Conservation (phyloP, 164 flowering plant species). For the Chimonanthus salicifolius region DNA sequence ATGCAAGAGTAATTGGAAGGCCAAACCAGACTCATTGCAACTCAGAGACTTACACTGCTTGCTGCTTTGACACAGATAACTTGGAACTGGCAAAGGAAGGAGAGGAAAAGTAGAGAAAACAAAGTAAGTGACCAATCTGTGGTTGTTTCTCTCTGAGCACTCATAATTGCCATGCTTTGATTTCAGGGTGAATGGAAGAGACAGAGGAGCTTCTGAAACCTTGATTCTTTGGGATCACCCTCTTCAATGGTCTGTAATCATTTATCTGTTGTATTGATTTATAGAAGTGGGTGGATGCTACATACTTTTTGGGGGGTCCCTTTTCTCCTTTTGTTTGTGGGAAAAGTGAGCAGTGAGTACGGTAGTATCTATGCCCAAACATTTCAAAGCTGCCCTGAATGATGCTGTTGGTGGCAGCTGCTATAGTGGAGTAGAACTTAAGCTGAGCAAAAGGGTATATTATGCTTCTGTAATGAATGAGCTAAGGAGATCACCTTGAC, state of each 20-base stretch:
- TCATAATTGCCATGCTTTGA: not conserved
- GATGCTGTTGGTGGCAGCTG: not conserved
- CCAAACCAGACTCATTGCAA: not conserved
- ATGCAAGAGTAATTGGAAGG: not conserved
- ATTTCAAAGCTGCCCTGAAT: not conserved
- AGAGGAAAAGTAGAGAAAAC: not conserved
- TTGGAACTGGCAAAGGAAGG: not conserved
- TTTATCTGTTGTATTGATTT: no score
- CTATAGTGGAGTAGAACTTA: not conserved
- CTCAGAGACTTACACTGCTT: not conserved
- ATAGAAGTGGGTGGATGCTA: not conserved
- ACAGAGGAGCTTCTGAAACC: not conserved
- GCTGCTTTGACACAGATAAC: not conserved
- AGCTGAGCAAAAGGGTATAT: not conserved
- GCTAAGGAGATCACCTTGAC: no score
- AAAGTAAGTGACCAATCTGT: not conserved
- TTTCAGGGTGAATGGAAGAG: not conserved
- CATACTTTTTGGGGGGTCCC: not conserved
- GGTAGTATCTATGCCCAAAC: not conserved
- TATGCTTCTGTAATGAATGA: no score
- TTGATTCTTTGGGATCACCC: not conserved
- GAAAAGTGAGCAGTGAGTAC: not conserved
- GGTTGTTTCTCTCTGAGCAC: not conserved
- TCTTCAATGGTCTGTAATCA: no score
- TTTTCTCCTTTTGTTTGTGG: not conserved